These are phyloP conservation scores for Naganishia kalamii DNA, from an alignment of 768 basidiomycete genomes.

Conservation along the genomic window DNA sequence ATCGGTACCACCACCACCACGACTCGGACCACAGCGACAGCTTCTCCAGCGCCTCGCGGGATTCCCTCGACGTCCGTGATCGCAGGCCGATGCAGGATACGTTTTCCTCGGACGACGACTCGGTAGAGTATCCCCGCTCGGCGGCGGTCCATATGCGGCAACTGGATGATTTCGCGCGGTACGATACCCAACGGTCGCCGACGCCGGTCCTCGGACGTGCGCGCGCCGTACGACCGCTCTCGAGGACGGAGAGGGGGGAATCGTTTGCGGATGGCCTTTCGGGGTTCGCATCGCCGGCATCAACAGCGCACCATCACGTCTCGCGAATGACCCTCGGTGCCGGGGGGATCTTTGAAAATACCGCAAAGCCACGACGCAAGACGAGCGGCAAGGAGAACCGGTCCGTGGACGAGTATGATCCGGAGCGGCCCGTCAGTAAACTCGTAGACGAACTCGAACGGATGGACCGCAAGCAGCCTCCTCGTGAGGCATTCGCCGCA, in stretches of 20 bases:
- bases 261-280: conserved; percentile 21
- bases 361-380: not conserved
- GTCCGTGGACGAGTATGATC: conserved; percentile 34
- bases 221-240: no score
- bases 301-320: conserved; percentile 83
- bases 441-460: conserved; percentile 40
- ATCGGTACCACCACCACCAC: not conserved
- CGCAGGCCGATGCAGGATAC: not conserved
- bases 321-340: conserved; percentile 79
- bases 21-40: not conserved
- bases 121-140: not conserved
- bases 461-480: conserved; percentile 16
- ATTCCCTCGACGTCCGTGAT: not conserved
- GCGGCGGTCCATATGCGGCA: conserved; percentile 8
- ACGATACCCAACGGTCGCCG: conserved; percentile 1
- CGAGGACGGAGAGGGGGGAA: no score
- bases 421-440: conserved; percentile 40
- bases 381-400: not conserved
- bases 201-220: not conserved
- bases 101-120: not conserved
- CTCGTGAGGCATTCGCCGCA: not conserved
- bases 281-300: conserved; percentile 49
- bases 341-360: conserved; percentile 58
- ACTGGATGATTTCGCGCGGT: conserved; percentile 1
- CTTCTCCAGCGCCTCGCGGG: not conserved